Conservation (phyloP, 179 eudicot species). For the Actinidia chinensis region DNA sequence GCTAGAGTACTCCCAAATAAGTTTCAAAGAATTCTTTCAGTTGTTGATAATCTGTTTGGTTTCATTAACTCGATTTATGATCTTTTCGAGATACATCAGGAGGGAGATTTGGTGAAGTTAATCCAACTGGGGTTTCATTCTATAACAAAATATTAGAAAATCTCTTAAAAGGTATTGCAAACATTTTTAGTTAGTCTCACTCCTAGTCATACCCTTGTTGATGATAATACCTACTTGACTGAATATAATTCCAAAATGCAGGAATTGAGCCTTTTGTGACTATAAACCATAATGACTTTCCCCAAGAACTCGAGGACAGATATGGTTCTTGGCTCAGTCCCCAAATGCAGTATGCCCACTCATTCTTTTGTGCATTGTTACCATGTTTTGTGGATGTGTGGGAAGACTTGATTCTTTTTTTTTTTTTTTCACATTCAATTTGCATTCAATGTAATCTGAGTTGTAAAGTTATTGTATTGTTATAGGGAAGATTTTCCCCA, state of each 20-base stretch:
- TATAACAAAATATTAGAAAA: conserved; percentile 63
- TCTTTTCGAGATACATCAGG: conserved; percentile 29
- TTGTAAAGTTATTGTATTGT: no score
- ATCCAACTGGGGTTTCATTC: conserved; percentile 53
- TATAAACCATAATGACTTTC: conserved; percentile 59
- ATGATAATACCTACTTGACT: not conserved
- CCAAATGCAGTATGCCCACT: conserved; percentile 54
- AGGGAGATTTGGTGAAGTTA: conserved; percentile 60
- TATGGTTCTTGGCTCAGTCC: conserved; percentile 78
- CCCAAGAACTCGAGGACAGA: conserved; percentile 72
- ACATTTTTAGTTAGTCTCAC: not conserved
- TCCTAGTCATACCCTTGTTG: not conserved
- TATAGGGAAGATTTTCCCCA: conserved; percentile 65
- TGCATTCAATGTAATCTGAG: not conserved
- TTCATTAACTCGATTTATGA: not conserved
- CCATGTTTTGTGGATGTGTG: not conserved
- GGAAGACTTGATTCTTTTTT: not conserved
- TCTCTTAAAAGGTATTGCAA: conserved; percentile 54
- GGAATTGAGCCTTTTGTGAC: conserved; percentile 78
- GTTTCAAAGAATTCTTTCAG: not conserved
- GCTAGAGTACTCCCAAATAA: conserved; percentile 73
- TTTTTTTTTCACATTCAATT: not conserved
- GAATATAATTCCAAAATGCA: conserved; percentile 27
- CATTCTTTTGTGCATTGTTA: not conserved
- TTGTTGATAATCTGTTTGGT: not conserved